Percentiles rank a stretch among this genome's conserved stretches.
These are phyloP conservation scores for Colletotrichum tamarilloi DNA, from an alignment of 2,329 filamentous ascomycete species.

Conservation along the genomic window DNA sequence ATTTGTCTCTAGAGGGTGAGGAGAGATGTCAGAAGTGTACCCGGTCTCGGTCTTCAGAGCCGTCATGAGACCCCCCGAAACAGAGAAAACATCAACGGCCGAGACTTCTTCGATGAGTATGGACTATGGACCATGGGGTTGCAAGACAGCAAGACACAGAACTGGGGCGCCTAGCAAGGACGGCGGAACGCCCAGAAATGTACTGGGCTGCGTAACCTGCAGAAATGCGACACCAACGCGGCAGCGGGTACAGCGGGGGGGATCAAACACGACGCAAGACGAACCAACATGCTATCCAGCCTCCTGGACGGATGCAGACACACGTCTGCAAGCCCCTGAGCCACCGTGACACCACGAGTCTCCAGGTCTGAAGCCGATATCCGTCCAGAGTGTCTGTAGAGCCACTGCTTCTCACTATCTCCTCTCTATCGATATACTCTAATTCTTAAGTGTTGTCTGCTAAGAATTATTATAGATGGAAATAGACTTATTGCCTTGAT, in stretches of 20 bases:
- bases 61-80: neutral
- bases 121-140: neutral
- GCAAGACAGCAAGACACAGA: neutral
- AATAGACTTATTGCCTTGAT: neutral
- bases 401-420: too few species aligned
- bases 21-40: neutral
- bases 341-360: neutral
- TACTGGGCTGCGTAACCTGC: neutral
- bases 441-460: too few species aligned
- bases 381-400: neutral
- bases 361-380: neutral
- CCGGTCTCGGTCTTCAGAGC: neutral
- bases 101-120: neutral
- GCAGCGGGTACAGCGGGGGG: neutral
- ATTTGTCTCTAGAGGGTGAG: neutral
- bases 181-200: slow-evolving; percentile 11
- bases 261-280: slow-evolving; percentile 5
- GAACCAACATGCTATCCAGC: slow-evolving; percentile 1
- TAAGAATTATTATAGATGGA: neutral
- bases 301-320: neutral
- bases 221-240: slow-evolving; percentile 16
- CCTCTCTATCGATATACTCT: too few species aligned
- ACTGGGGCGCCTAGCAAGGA: neutral
- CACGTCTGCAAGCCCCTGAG: slow-evolving; percentile 24
- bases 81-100: neutral